phyloP scores from a whole-genome alignment of 148 eudicot species.

The Arctostaphylos glauca region DNA sequence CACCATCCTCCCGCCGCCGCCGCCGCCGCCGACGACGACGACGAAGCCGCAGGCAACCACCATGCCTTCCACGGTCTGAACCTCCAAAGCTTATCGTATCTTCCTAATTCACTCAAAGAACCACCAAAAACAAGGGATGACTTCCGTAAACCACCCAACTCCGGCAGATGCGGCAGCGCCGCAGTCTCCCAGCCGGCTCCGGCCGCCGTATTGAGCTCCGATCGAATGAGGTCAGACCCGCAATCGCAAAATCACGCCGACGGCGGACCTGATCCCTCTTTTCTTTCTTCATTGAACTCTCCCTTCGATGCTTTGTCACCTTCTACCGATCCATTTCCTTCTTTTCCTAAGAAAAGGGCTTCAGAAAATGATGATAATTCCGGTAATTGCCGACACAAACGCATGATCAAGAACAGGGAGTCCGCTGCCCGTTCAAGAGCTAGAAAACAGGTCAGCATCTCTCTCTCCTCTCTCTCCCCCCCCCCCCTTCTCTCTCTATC shows the following conservation, averaged over 20 bases:
- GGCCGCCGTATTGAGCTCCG: background rate
- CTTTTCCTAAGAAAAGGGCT: constrained; percentile 33
- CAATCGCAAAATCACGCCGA: background rate
- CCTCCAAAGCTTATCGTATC: constrained; percentile 22
- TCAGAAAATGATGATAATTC: constrained; percentile 21
- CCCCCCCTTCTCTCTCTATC: background rate
- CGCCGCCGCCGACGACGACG: background rate
- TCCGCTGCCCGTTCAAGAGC: constrained; percentile 80
- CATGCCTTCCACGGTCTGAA: background rate
- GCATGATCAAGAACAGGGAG: constrained; percentile 77
- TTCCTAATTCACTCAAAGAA: background rate
- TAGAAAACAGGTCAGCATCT: constrained; percentile 45
- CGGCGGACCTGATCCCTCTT: constrained; percentile 2
- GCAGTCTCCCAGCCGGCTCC: background rate
- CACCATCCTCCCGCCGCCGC: constrained; percentile 9
- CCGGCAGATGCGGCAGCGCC: background rate
- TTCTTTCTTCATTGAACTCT: constrained; percentile 20
- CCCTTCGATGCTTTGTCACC: constrained; percentile 11
- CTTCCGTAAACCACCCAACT: background rate
- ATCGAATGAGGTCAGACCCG: background rate
- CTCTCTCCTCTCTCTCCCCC: background rate
- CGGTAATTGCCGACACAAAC: constrained; percentile 45
- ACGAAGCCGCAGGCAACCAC: background rate
- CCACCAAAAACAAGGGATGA: background rate
- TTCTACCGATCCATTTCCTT: constrained; percentile 14